Evolutionary conservation across 2,329 filamentous ascomycete genomes (phyloP), one percentile per base, ranked within the genome.

Genomic region (Chalara sp.): DNA sequence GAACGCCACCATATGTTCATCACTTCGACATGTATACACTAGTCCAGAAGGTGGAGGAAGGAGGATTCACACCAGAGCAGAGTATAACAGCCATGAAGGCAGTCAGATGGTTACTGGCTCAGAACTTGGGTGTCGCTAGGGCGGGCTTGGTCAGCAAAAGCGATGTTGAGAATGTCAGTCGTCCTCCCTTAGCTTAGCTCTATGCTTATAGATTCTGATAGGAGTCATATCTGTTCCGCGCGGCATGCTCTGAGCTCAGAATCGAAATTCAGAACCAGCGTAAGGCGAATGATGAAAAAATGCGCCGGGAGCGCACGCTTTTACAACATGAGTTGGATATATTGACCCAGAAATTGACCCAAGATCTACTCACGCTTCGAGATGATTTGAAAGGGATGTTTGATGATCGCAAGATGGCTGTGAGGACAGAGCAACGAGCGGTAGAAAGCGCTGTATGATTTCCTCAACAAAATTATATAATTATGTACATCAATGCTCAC

Each of bases 271-370:
- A 81, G 57, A 89, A 90, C 55, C 84, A 84, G 49, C 78, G 89
- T 29, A 84, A 86, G 58, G 76, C 82, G 0, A 84, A 88, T 58
- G 84, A 90, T 56, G 91, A 96, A 68, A 80, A 84, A 53, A 86
- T 89, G 71, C 81, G 91, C 35, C 84, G 89, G 57, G 87, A 96
- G 65, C 78, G 93, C 40, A 89, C 86, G 4, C 83, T 91, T 46
- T 70, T 99, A 57, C 90, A 96, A 71, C 91, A 96, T 66, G 93
- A 97, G 67, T 84, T 91, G n/a, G 93, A 99, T 67, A 95, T 96
- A 13, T 68, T 96, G 49, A 84, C 81, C 50, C 93, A 97, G 72
- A 80, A 84, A 45, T 74, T 96, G 52, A 87, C 83, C 33, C 91
- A 96, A 68, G 91, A 97, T 65, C 76, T 91, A 30, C 71, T 83